phyloP scores from a whole-genome alignment of 2,329 filamentous ascomycete genomes.

The Fusarium foetens region DNA sequence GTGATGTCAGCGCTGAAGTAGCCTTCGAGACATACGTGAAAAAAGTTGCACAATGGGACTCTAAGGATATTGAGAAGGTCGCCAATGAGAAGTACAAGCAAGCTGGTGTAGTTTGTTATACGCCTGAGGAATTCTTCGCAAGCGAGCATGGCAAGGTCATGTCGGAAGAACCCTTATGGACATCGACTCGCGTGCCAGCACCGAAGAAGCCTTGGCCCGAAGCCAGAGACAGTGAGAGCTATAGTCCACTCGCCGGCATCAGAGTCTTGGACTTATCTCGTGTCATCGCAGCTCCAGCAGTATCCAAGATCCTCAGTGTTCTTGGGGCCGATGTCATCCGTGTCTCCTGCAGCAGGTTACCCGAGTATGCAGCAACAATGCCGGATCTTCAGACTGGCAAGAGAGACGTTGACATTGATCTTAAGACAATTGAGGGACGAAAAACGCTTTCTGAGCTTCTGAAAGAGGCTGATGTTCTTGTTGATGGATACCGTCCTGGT shows the following conservation, averaged over 20 bases:
- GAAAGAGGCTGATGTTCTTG: neutral
- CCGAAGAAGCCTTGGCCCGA: neutral
- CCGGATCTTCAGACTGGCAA: neutral
- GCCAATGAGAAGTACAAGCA: neutral
- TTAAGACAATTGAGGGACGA: neutral
- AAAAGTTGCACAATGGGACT: neutral
- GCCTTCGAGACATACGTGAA: neutral
- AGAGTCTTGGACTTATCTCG: neutral
- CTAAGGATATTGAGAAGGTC: neutral
- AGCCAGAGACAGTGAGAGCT: neutral
- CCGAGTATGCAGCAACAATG: neutral
- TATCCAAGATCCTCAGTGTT: neutral
- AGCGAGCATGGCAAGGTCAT: neutral
- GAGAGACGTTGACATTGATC: neutral
- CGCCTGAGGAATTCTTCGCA: neutral
- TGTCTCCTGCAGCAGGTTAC: neutral
- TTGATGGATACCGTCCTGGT: neutral
- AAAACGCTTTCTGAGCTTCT: neutral
- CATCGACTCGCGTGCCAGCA: neutral
- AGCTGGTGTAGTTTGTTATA: neutral
- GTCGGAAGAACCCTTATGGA: neutral
- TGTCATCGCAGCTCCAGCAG: neutral
- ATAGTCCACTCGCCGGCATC: neutral
- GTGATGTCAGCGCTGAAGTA: neutral
- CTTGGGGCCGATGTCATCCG: neutral